A percentile compares a stretch with the other conserved stretches of the same genome.
Conservation (phyloP, 345 rosid species). For the Eucalyptus cloeziana region DNA sequence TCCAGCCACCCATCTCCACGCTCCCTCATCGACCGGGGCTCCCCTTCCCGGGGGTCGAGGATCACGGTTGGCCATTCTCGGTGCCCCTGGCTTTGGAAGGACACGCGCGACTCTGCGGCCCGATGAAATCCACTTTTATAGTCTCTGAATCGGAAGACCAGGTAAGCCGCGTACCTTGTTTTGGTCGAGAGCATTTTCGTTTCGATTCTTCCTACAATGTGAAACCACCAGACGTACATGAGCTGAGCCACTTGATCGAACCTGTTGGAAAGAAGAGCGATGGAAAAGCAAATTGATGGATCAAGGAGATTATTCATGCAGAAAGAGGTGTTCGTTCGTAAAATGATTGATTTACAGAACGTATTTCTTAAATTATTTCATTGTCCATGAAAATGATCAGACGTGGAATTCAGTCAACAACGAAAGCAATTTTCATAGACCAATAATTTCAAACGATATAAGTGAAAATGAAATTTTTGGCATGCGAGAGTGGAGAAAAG, state of each 20-base stretch:
- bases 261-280: background rate
- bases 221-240: background rate
- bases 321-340: background rate
- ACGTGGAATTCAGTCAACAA: too few species aligned
- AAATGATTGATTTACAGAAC: background rate
- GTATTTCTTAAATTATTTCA: too few species aligned
- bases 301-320: background rate
- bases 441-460: too few species aligned
- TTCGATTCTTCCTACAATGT: background rate
- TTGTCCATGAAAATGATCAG: too few species aligned
- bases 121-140: rapidly evolving
- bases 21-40: background rate
- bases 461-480: too few species aligned
- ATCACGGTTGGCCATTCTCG: background rate
- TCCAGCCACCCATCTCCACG: background rate
- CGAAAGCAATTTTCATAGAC: too few species aligned
- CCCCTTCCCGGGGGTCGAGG: background rate
- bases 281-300: background rate
- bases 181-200: background rate
- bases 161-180: background rate
- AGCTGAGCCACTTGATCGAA: background rate
- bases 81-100: background rate
- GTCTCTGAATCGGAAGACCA: rapidly evolving
- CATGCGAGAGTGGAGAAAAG: too few species aligned
- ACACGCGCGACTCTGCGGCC: rapidly evolving